Evolutionary conservation across 2,329 filamentous ascomycete genomes (phyloP), one percentile per base, ranked within the genome.

Genomic region (Sporothrix dimorphospora): DNA sequence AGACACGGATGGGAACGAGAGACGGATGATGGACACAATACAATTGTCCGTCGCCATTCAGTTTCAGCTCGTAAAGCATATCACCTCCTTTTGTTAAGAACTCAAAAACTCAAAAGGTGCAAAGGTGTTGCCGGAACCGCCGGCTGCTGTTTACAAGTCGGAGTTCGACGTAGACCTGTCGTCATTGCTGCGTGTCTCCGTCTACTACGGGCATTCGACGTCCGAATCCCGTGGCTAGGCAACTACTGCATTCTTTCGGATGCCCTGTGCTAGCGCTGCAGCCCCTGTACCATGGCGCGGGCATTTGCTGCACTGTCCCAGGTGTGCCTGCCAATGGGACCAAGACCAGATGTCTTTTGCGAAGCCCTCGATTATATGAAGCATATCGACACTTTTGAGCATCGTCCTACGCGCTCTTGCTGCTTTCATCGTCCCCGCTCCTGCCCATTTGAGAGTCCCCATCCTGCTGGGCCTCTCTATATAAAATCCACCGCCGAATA

Each of bases 161-260:
- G 21, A 30, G 24, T 30, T 55, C 34, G 16, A 24, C 8, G 30
- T 38, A 14, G 21, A 6, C 42, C 24, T 34, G 11, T 66, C 63
- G 61, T 30, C 61, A 49, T 66, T 11, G 12, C 27, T 34, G 38
- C 38, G 45, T 63, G 21, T 66, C 24, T 30, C 42, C 24, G 24
- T 27, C 11, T 27, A 45, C 11, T 14, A 14, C 34, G 57, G 59
- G 59, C 38, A 42, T 21, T 24, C 27, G 38, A 9, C 38, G 34
- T 40, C 59, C 59, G n/a, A 45, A 45, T 4, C 40, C n/a, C 59
- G 59, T 65, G 59, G 34, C 59, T 45, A 45, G 59, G 59, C 40
- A 49, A 34, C 42, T 30, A 16, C 3, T 19, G 63, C 59, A 45
- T 49, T 66, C 63, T 42, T 42, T 16, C 24, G 34, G 12, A n/a